Conservation (phyloP, 768 basidiomycete genomes). For the Brasilioporus rufonigricans region DNA sequence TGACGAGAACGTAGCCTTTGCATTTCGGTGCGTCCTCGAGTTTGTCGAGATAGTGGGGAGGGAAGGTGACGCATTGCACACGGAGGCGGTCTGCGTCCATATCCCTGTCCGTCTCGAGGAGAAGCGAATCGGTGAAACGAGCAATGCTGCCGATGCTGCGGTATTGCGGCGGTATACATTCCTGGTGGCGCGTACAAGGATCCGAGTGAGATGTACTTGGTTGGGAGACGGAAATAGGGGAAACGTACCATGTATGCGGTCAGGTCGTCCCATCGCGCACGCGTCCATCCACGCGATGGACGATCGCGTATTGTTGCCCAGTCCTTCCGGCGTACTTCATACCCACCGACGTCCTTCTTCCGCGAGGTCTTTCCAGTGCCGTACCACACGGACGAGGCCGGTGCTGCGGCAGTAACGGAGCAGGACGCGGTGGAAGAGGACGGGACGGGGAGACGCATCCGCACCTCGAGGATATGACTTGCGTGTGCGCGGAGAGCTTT, state of each 20-base stretch:
- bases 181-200: constrained; percentile 43
- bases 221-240: too few relatives aligned
- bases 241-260: constrained; percentile 63
- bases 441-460: constrained; percentile 47
- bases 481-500: constrained; percentile 58
- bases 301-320: constrained; percentile 31
- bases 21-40: constrained; percentile 53
- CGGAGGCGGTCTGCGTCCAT: constrained; percentile 5
- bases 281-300: constrained; percentile 27
- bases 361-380: constrained; percentile 28
- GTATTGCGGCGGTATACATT: constrained; percentile 60
- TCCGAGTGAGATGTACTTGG: background rate
- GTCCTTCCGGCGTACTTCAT: constrained; percentile 61
- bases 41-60: constrained; percentile 62
- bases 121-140: constrained; percentile 44
- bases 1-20: constrained; percentile 77
- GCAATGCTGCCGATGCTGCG: constrained; percentile 51
- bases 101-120: background rate
- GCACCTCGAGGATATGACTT: constrained; percentile 50
- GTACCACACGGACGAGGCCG: constrained; percentile 40
- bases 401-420: constrained; percentile 24
- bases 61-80: constrained; percentile 56
- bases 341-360: constrained; percentile 46
- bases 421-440: constrained; percentile 24
- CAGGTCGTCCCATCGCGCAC: constrained; percentile 57